These are phyloP conservation scores for Aspergillus sp. DNA, from an alignment of 2,329 filamentous ascomycete genomes.

Conservation along the genomic window DNA sequence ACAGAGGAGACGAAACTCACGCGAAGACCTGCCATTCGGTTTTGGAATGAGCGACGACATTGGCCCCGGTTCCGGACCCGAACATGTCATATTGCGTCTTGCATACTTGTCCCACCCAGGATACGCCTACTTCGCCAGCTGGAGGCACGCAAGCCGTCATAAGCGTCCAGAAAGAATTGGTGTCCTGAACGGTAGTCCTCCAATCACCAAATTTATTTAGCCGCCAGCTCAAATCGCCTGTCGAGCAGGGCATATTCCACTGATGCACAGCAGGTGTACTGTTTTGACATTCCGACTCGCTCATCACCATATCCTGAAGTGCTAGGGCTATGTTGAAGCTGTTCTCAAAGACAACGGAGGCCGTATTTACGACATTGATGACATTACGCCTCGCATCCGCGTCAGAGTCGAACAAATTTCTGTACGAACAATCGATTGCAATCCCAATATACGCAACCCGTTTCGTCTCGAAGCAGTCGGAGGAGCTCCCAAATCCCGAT, in stretches of 20 bases:
- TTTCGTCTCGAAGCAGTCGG: too few species aligned
- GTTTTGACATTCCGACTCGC: too few species aligned
- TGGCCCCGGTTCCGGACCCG: constrained; percentile 50
- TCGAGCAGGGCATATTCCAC: constrained; percentile 18
- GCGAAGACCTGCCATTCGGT: constrained; percentile 94
- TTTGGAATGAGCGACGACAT: constrained; percentile 78
- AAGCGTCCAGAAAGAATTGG: constrained; percentile 89
- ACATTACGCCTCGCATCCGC: constrained; percentile 39
- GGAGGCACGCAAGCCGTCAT: constrained; percentile 73
- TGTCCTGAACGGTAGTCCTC: constrained; percentile 72
- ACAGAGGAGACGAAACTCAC: constrained; percentile 15
- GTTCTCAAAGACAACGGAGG: constrained; percentile 79
- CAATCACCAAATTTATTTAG: constrained; percentile 76
- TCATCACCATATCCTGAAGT: too few species aligned
- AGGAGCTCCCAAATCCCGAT: too few species aligned
- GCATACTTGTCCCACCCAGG: constrained; percentile 78
- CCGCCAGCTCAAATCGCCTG: constrained; percentile 18
- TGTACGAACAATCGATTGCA: too few species aligned
- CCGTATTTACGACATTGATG: constrained; percentile 69
- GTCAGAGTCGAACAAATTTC: constrained; percentile 68
- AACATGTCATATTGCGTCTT: constrained; percentile 10
- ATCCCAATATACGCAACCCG: too few species aligned
- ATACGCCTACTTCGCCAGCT: constrained; percentile 78
- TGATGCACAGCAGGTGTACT: constrained; percentile 45
- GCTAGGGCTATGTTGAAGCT: constrained; percentile 28